Evolutionary conservation across 495 filamentous ascomycete genomes (phyloP).

Genomic region (Penicillium coprophilum): DNA sequence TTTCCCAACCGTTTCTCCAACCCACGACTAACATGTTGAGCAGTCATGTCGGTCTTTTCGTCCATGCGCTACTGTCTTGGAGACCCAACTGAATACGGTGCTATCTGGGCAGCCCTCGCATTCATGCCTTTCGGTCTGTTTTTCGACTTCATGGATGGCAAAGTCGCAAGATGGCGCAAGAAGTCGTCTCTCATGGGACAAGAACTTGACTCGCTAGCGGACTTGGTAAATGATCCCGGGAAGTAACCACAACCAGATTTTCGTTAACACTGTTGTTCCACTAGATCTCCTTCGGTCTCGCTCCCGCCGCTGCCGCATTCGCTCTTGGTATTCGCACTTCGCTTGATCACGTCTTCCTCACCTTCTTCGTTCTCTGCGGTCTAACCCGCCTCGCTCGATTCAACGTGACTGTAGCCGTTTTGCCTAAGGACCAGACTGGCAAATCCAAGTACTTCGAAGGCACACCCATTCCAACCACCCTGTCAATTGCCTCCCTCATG

Average conservation of each 20-base stretch:
- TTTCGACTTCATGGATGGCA: slow-evolving; percentile 98
- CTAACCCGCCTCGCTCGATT: slow-evolving; percentile 92
- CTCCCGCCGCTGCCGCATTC: slow-evolving; percentile 85
- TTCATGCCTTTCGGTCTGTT: slow-evolving; percentile 94
- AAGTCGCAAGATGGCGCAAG: slow-evolving; percentile 90
- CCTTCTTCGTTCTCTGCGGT: slow-evolving; percentile 93
- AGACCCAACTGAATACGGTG: slow-evolving; percentile 59
- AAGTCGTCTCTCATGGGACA: slow-evolving; percentile 98
- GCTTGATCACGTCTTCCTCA: slow-evolving; percentile 78
- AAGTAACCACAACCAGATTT: neutral
- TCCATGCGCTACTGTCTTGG: slow-evolving; percentile 92
- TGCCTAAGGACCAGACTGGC: slow-evolving; percentile 88
- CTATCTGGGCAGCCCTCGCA: slow-evolving; percentile 76
- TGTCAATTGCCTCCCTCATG: slow-evolving; percentile 80
- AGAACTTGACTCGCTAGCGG: slow-evolving; percentile 95
- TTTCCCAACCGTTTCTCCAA: slow-evolving; percentile 6
- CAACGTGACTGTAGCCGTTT: slow-evolving; percentile 85
- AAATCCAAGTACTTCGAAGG: slow-evolving; percentile 96
- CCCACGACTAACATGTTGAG: slow-evolving; percentile 28
- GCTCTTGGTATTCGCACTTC: slow-evolving; percentile 84
- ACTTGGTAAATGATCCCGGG: slow-evolving; percentile 62
- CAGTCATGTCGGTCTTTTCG: slow-evolving; percentile 90
- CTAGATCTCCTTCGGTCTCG: slow-evolving; percentile 93
- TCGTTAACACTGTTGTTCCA: slow-evolving; percentile 1
- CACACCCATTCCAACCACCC: slow-evolving; percentile 88